A percentile compares a stretch with the other conserved stretches of the same genome.
Conservation (phyloP, 495 filamentous ascomycete genomes). For the Hypoxylon intermedium region DNA sequence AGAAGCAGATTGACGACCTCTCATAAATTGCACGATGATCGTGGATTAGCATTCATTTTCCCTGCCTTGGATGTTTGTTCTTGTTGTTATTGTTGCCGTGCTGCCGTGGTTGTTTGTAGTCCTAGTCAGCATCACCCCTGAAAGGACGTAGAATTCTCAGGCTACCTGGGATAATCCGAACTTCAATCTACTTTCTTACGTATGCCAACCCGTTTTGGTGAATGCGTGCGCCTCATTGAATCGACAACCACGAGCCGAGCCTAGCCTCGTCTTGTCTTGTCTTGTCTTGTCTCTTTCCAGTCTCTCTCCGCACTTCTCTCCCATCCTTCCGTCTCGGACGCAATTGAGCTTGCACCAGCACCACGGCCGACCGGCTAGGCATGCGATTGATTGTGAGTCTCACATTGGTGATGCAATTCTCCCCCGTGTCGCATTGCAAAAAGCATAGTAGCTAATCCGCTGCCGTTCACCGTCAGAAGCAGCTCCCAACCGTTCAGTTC, state of each 20-base stretch:
- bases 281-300: conserved; percentile 1
- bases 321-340: background rate
- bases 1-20: conserved; percentile 14
- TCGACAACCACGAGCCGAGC: conserved; percentile 5
- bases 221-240: conserved; percentile 14
- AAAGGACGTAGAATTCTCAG: conserved; percentile 20
- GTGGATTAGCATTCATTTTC: conserved; percentile 4
- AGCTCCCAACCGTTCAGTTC: conserved; percentile 14
- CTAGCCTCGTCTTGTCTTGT: no score
- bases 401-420: conserved; percentile 13
- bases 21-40: conserved; percentile 22
- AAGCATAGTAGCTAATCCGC: conserved; percentile 17
- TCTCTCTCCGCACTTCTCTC: background rate
- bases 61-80: conserved; percentile 23
- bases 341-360: conserved; percentile 17
- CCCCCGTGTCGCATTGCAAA: conserved; percentile 6
- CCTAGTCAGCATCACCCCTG: conserved; percentile 31
- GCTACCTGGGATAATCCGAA: conserved; percentile 6
- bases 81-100: conserved; percentile 19
- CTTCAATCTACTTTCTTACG: conserved; percentile 6
- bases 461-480: conserved; percentile 1
- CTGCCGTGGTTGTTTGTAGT: conserved; percentile 20
- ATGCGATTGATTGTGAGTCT: conserved; percentile 24
- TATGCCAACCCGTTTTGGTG: conserved; percentile 8
- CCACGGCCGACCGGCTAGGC: background rate